Evolutionary conservation across 2,329 filamentous ascomycete species (phyloP).

Genomic region (Phaeomoniella chlamydospora): DNA sequence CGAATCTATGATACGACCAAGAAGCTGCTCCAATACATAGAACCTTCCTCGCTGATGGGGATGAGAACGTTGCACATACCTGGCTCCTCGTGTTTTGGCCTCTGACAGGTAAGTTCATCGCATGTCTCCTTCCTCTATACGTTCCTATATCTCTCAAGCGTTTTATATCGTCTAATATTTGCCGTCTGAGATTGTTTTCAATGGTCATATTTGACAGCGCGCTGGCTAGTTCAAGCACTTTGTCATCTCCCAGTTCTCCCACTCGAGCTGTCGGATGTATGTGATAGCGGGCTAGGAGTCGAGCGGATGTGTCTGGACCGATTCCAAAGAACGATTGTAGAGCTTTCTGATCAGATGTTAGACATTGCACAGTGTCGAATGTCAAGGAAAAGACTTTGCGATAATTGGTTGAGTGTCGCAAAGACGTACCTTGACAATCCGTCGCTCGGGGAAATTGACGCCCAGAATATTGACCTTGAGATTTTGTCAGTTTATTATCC

Average conservation of each 20-base stretch:
- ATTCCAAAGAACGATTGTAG: conserved; percentile 77
- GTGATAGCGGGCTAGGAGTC: conserved; percentile 75
- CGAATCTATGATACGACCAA: too few relatives aligned
- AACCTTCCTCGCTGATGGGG: too few relatives aligned
- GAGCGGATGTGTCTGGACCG: conserved; percentile 52
- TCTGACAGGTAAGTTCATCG: conserved; percentile 79
- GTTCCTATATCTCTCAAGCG: conserved; percentile 80
- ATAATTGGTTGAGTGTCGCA: too few relatives aligned
- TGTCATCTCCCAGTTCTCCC: conserved; percentile 58
- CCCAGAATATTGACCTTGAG: conserved; percentile 69
- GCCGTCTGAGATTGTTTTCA: conserved; percentile 69
- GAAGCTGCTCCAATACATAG: too few relatives aligned
- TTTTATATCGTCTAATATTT: conserved; percentile 72
- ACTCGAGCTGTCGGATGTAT: conserved; percentile 76
- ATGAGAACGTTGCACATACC: conserved; percentile 34
- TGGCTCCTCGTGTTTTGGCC: conserved; percentile 79
- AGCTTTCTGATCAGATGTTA: conserved; percentile 21
- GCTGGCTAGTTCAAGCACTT: conserved; percentile 66
- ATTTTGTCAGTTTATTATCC: too few relatives aligned
- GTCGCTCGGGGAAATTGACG: conserved; percentile 69
- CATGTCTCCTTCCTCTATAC: conserved; percentile 79
- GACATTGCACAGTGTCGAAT: neutral
- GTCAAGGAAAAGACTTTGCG: neutral
- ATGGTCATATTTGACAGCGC: conserved; percentile 86
- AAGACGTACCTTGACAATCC: conserved; percentile 61